Evolutionary conservation across 202 grass and related monocot species (phyloP), one percentile per base, ranked within the genome.

Genomic region (Digitaria exilis): DNA sequence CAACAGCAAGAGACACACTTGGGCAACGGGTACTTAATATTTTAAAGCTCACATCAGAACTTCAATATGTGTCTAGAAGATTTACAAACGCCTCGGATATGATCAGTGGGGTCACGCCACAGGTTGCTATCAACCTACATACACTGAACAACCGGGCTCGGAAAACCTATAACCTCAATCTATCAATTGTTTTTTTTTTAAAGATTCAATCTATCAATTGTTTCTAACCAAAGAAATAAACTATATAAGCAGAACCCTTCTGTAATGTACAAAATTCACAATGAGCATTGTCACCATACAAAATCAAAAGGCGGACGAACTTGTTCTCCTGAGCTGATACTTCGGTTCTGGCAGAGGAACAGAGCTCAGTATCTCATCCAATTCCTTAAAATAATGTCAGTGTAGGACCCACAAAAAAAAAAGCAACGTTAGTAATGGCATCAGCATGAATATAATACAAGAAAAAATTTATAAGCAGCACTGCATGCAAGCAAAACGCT

Each of bases 321-420:
- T 92, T 48, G 89, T 90, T 87, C 91, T 77, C 59, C 91, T 87
- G 84, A 94, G 87, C 41, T 83, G 87, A 63, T 97, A 90, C 62
- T 87, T 94, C 12, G 91, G 91, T 82, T 91, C 85, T 31, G 80
- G 87, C 10, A 79, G 76, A 63, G 91, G 80, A 16, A 39, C 83
- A 1, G 89, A 72, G 67, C 42, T 80, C 9, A 92, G 51, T 69
- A 97, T 70, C 67, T 79, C 91, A 76, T 94, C 94, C 30, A 97
- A 86, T 34, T 90, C 94, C 91, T 94, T 82, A 73, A 85, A 74
- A 31, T 2, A 45, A 67, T 16, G 14, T 25, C 68, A 75, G 45
- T 72, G 68, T n/a, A 57, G 50, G 7, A 50, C 24, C 39, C 52
- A n/a, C 18, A 19, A 22, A 31, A 16, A 56, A 55, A 59, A 51